Percentiles rank a stretch among this genome's conserved stretches.
Conservation (phyloP, 2,329 filamentous ascomycete species). For the Sphaerulina populicola region DNA sequence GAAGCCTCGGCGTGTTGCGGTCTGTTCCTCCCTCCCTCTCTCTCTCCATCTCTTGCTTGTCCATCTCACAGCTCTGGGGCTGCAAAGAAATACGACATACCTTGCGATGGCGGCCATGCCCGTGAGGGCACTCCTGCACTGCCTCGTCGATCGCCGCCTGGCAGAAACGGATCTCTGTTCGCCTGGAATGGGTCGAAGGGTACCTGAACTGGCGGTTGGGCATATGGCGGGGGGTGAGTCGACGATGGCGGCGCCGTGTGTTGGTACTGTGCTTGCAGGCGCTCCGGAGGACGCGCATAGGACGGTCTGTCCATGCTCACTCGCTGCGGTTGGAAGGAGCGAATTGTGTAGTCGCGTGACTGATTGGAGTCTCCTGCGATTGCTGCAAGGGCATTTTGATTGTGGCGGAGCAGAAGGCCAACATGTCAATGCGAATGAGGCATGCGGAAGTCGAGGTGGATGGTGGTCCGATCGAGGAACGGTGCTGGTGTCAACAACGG, state of each 20-base stretch:
- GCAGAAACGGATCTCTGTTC: slow-evolving; percentile 42
- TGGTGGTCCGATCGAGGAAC: too few species aligned
- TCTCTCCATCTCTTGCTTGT: background rate
- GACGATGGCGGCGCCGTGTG: slow-evolving; percentile 27
- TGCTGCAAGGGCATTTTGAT: background rate
- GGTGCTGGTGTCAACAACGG: too few species aligned
- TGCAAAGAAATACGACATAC: background rate
- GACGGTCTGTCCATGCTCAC: slow-evolving; percentile 29
- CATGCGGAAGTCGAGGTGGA: background rate
- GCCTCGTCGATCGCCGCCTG: slow-evolving; percentile 33
- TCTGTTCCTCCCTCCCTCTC: too few species aligned
- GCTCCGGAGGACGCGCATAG: slow-evolving; percentile 33
- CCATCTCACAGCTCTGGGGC: background rate
- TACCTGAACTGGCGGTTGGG: slow-evolving; percentile 38
- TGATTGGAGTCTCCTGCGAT: background rate
- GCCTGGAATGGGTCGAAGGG: slow-evolving; percentile 42
- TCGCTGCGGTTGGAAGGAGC: background rate
- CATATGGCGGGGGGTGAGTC: slow-evolving; percentile 30
- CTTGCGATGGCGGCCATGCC: slow-evolving; percentile 26
- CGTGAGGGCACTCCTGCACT: slow-evolving; percentile 35
- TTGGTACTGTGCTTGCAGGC: slow-evolving; percentile 31
- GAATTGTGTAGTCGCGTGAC: slow-evolving; percentile 7
- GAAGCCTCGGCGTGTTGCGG: background rate
- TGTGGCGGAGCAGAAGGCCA: too few species aligned
- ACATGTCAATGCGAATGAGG: background rate